phyloP scores from a whole-genome alignment of 306 rosid genomes.

The Fagus sylvatica region DNA sequence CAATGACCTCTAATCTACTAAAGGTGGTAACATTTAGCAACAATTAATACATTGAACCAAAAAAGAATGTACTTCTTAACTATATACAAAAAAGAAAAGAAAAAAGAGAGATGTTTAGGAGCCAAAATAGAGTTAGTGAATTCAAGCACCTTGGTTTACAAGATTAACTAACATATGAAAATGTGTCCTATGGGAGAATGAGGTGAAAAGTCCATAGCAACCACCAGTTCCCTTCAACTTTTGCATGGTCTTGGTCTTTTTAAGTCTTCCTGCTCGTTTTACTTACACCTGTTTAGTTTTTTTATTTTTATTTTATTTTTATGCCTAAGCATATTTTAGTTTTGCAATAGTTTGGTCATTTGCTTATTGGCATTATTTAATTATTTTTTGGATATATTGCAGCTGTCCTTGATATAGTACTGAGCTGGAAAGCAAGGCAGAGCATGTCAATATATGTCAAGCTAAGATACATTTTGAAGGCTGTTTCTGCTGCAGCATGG shows the following conservation, averaged over 20 bases:
- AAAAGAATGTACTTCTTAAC: neutral
- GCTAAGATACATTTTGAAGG: conserved; percentile 81
- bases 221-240: neutral
- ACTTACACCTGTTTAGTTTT: neutral
- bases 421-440: conserved; percentile 89
- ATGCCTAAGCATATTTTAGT: neutral
- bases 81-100: neutral
- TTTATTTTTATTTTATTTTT: neutral
- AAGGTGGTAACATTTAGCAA: neutral
- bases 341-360: neutral
- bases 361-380: neutral
- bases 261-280: neutral
- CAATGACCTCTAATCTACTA: neutral
- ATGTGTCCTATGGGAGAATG: neutral
- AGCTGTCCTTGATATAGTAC: conserved; percentile 79
- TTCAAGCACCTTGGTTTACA: neutral
- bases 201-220: neutral
- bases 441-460: conserved; percentile 72
- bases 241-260: neutral
- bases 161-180: neutral
- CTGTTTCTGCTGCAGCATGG: conserved; percentile 74
- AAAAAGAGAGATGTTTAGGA: neutral
- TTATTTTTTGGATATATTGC: conserved; percentile 35
- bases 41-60: neutral
- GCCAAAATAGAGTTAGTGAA: neutral